Evolutionary conservation across 805 yeast species (phyloP).

Genomic region (Groenewaldozyma salmanticensis): DNA sequence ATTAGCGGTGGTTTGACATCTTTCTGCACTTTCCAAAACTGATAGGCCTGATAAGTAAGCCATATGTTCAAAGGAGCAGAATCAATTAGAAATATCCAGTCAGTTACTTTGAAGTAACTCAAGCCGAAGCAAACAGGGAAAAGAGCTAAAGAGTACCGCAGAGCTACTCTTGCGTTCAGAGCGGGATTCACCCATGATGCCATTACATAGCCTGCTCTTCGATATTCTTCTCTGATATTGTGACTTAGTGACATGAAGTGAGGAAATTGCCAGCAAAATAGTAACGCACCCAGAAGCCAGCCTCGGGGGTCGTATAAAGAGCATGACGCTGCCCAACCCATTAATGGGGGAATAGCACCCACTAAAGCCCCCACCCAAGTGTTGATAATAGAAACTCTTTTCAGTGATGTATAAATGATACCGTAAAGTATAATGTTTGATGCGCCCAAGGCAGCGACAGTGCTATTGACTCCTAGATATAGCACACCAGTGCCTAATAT

Average conservation of each 20-base stretch:
- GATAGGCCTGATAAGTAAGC: slow-evolving; percentile 69
- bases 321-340: slow-evolving; percentile 96
- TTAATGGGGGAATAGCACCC: slow-evolving; percentile 95
- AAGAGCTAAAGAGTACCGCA: slow-evolving; percentile 85
- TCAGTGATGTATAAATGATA: slow-evolving; percentile 85
- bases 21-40: slow-evolving; percentile 83
- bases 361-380: slow-evolving; percentile 99
- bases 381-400: slow-evolving; percentile 72
- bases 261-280: slow-evolving; percentile 98
- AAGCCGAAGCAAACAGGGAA: slow-evolving; percentile 86
- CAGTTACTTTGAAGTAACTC: slow-evolving; percentile 71
- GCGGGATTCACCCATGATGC: slow-evolving; percentile 87
- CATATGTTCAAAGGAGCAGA: slow-evolving; percentile 76
- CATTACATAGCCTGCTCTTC: slow-evolving; percentile 95
- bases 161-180: slow-evolving; percentile 85
- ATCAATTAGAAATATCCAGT: slow-evolving; percentile 70
- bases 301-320: slow-evolving; percentile 74
- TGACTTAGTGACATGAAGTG: slow-evolving; percentile 91
- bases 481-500: slow-evolving; percentile 57
- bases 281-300: slow-evolving; percentile 82
- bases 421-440: slow-evolving; percentile 74
- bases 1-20: slow-evolving; percentile 11
- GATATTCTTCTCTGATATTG: slow-evolving; percentile 78
- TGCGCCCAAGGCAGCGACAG: slow-evolving; percentile 74
- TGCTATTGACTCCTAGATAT: slow-evolving; percentile 73